Base-by-base conservation (phyloP, 2,329 filamentous ascomycete species). In the Colletotrichum liriopes region DNA sequence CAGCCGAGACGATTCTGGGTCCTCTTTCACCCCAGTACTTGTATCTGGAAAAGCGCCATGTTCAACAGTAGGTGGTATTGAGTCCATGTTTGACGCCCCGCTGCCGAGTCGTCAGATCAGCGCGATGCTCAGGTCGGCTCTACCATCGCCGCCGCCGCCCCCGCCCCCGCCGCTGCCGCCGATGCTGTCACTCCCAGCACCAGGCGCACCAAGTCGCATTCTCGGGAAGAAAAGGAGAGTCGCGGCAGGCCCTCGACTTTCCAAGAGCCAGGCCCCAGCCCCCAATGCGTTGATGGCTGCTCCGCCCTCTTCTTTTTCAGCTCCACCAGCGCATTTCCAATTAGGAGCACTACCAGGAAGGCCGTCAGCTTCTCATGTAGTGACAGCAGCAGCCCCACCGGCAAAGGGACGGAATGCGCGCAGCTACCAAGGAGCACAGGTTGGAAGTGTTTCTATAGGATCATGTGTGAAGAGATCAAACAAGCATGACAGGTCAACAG, bases 401-500 rank as follows among this genome's bases (percentile, higher is more conserved):
- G 6, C 32, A 23, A 37, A 11, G 52, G 23, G 23, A 8, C 52
- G 32, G 14, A 23, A 18, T 37, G 20, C 52, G 6, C 32, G 32
- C 9, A 55, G 23, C 16, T 14, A 8, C 6, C 49, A 8, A 5
- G 5, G 20, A 55, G 5, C 5, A 35, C 32, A 6, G 5, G 32
- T 20, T 11, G 20, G 7, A 20, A 4, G 9, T n/a, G 4, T 16
- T 14, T 37, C 52, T 14, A 2, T 11, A 26, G 32, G 3, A 23
- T 8, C 32, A 23, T 7, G 5, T 8, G 49, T 1, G 11, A 26
- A 20, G 8, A 23, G 37, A 9, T 26, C 29, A 16, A n/a, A 26
- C 12, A 69, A 69, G 39, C 65, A 55, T 23, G 16, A 32, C 7
- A 68, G 69, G 23, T n/a, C 20, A 6, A 16, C 32, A 5, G 39